Evolutionary conservation across 345 rosid species (phyloP), one percentile per base, ranked within the genome.

Genomic region (Laguncularia racemosa): DNA sequence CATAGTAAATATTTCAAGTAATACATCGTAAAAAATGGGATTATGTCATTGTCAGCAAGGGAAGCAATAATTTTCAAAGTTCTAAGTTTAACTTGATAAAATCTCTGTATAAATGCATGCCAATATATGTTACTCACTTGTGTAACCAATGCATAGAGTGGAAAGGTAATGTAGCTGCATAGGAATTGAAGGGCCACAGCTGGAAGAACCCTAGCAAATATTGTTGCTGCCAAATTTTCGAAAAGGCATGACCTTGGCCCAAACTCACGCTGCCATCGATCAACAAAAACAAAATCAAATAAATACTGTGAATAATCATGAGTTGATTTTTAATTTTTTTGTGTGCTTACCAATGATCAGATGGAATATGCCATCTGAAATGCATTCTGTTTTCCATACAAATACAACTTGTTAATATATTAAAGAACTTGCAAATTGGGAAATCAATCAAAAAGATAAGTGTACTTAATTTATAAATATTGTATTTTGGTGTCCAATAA

Each of bases 91-190:
- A 33, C 0, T 33, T 33, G 40, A 0, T 5, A 33, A 33, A 4
- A 33, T 33, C 11, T 26, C 3, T 6, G 6, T 26, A 26, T 6
- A 26, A 2, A 2, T 2, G 6, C 28, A 2, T 26, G 17, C 20
- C 13, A 53, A 46, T 11, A 52, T 12, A n/a, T 13, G 5, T 14
- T 20, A 72, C 83, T 81, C 38, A 78, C 83, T 19, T 81, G 87
- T 3, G 87, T 82, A 2, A 79, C 84, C 57, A 82, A 53, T 9
- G 78, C 69, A 51, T 82, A 76, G 14, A 82, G 87, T 58, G 87
- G 87, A 55, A 82, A 82, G 13, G 82, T 79, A 48, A 76, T 79
- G 28, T 77, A 79, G 66, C 84, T 82, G 63, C 88, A 82, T 0
- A 82, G 26, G 61, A 82, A 51, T 53, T 74, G 88, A 14, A 79